Evolutionary conservation across 371 early-diverging fungal genomes (phyloP).

Genomic region (Circinella umbellata): DNA sequence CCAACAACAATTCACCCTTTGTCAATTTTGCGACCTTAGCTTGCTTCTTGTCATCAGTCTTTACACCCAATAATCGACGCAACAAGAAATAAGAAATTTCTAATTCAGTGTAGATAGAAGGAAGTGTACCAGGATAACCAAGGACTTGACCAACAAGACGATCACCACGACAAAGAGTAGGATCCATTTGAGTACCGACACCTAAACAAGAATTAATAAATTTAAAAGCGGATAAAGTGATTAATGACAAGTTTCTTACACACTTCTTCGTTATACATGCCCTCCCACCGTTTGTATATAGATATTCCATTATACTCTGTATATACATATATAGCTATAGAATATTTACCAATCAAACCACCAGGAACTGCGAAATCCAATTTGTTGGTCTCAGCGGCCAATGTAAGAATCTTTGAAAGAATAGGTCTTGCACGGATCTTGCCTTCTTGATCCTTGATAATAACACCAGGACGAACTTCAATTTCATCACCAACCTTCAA

Average conservation of each 20-base stretch:
- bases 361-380: slow-evolving; percentile 99
- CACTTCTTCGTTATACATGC: too few species aligned
- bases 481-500: slow-evolving; percentile 97
- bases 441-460: slow-evolving; percentile 92
- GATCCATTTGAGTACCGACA: slow-evolving; percentile 99
- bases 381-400: slow-evolving; percentile 95
- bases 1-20: slow-evolving; percentile 95
- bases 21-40: slow-evolving; percentile 92
- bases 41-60: slow-evolving; percentile 96
- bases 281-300: too few species aligned
- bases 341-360: slow-evolving; percentile 89
- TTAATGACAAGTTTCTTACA: too few species aligned
- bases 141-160: slow-evolving; percentile 99
- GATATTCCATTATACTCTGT: slow-evolving; percentile 5
- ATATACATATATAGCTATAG: neutral
- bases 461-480: slow-evolving; percentile 99
- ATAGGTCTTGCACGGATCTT: slow-evolving; percentile 93
- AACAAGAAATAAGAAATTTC: slow-evolving; percentile 98
- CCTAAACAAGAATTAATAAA: slow-evolving; percentile 35
- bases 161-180: slow-evolving; percentile 98
- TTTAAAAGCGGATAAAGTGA: too few species aligned
- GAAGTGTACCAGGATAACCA: slow-evolving; percentile 95
- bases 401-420: slow-evolving; percentile 90
- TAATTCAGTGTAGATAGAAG: slow-evolving; percentile 95
- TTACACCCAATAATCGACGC: slow-evolving; percentile 95